These are phyloP conservation scores for Colletotrichum brevisporum DNA, from an alignment of 2,329 filamentous ascomycete genomes.

Conservation along the genomic window DNA sequence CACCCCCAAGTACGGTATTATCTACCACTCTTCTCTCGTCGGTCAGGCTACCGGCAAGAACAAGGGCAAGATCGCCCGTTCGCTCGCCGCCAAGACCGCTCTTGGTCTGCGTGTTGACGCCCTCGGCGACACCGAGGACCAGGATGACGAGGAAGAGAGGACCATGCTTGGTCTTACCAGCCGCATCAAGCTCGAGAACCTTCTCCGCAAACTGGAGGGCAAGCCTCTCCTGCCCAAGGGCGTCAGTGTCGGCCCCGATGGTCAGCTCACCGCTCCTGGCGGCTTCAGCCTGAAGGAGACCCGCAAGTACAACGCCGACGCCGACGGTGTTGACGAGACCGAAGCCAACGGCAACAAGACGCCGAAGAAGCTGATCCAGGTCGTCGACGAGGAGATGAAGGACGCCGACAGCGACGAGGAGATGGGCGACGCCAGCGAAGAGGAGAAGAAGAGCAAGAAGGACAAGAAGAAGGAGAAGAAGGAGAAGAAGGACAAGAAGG, in stretches of 20 bases:
- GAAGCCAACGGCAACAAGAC: constrained; percentile 54
- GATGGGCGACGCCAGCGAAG: constrained; percentile 54
- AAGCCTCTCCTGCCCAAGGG: constrained; percentile 87
- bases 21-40: constrained; percentile 93
- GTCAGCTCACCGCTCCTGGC: constrained; percentile 72
- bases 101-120: constrained; percentile 95
- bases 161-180: constrained; percentile 82
- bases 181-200: constrained; percentile 81
- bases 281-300: constrained; percentile 96
- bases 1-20: constrained; percentile 97
- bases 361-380: constrained; percentile 60
- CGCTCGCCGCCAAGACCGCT: constrained; percentile 93
- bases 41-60: constrained; percentile 98
- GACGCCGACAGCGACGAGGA: constrained; percentile 55
- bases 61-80: constrained; percentile 99
- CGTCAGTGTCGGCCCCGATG: constrained; percentile 81
- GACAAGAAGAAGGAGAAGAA: constrained; percentile 59
- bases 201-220: constrained; percentile 85
- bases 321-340: constrained; percentile 83
- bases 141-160: constrained; percentile 91
- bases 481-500: constrained; percentile 57
- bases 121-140: constrained; percentile 71
- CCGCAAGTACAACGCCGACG: constrained; percentile 94
- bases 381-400: constrained; percentile 58
- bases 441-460: constrained; percentile 53